A percentile compares a stretch with the other conserved stretches of the same genome.
These are phyloP conservation scores for Fraxinus floribunda DNA, from an alignment of 305 asterid genomes.

Conservation along the genomic window DNA sequence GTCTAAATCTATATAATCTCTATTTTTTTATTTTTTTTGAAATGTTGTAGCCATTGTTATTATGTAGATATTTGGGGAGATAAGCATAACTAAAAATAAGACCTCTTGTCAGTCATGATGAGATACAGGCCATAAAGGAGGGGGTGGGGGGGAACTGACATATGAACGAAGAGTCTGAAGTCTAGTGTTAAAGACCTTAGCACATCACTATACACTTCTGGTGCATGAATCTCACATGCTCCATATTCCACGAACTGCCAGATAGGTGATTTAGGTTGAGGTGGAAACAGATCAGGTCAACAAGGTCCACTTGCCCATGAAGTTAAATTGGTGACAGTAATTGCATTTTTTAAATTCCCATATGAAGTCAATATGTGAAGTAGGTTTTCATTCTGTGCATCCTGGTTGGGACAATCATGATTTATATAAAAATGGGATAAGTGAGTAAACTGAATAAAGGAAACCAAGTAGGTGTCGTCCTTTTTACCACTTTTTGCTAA, in stretches of 20 bases:
- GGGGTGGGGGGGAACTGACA: not conserved
- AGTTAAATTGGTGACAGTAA: not conserved
- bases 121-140: slow-evolving; percentile 8
- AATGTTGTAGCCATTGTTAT: slow-evolving; percentile 8
- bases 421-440: not conserved
- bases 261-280: not conserved
- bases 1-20: not conserved
- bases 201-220: not conserved
- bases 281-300: not conserved
- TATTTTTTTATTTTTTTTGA: not conserved
- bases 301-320: not conserved
- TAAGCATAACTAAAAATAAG: not conserved
- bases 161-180: not conserved
- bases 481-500: not conserved
- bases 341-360: not conserved
- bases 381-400: slow-evolving; percentile 1
- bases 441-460: not conserved
- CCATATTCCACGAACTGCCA: not conserved
- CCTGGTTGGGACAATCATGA: not conserved
- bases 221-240: not conserved
- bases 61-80: slow-evolving; percentile 8
- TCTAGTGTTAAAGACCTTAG: not conserved
- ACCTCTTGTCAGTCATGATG: slow-evolving; percentile 17
- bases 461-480: not conserved
- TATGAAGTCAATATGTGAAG: not conserved